A percentile compares a stretch with the other conserved stretches of the same genome.
Conservation (phyloP, 2,329 filamentous ascomycete species). For the Akanthomyces lecanii region DNA sequence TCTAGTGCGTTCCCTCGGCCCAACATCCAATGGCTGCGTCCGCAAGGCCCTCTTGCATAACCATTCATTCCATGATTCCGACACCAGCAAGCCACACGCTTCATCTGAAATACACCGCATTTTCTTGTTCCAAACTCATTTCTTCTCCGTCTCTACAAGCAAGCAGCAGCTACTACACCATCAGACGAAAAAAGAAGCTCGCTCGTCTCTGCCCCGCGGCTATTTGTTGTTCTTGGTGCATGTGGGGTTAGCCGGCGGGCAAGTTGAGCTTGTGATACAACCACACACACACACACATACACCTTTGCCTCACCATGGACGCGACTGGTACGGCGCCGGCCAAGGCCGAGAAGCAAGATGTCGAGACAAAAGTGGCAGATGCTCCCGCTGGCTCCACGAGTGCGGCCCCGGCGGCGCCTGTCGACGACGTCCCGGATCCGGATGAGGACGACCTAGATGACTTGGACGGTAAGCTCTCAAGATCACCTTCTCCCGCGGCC, state of each 20-base stretch:
- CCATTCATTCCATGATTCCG: background rate
- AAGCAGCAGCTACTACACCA: background rate
- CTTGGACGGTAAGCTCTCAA: slow-evolving; percentile 65
- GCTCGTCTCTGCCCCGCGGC: background rate
- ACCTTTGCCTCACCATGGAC: slow-evolving; percentile 22
- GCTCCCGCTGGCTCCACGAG: slow-evolving; percentile 15
- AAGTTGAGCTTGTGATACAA: slow-evolving; percentile 14
- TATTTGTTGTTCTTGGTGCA: background rate
- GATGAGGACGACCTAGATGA: slow-evolving; percentile 92
- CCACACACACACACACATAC: background rate
- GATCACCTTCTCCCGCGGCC: background rate
- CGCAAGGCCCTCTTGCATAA: background rate
- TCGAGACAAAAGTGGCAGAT: slow-evolving; percentile 21
- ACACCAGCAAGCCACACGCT: background rate
- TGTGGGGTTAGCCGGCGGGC: slow-evolving; percentile 3
- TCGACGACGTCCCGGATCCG: slow-evolving; percentile 71
- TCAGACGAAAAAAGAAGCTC: background rate
- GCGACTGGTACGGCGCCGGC: slow-evolving; percentile 21
- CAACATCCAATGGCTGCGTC: slow-evolving; percentile 9
- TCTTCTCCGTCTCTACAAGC: background rate
- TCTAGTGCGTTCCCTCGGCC: slow-evolving; percentile 16
- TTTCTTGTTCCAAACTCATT: background rate
- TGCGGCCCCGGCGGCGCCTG: slow-evolving; percentile 22
- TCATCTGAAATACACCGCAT: background rate
- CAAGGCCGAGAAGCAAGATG: slow-evolving; percentile 22